Percentiles rank a stretch among this genome's conserved stretches.
phyloP scores from a whole-genome alignment of 768 basidiomycete genomes.

The Pleurotus tuoliensis region DNA sequence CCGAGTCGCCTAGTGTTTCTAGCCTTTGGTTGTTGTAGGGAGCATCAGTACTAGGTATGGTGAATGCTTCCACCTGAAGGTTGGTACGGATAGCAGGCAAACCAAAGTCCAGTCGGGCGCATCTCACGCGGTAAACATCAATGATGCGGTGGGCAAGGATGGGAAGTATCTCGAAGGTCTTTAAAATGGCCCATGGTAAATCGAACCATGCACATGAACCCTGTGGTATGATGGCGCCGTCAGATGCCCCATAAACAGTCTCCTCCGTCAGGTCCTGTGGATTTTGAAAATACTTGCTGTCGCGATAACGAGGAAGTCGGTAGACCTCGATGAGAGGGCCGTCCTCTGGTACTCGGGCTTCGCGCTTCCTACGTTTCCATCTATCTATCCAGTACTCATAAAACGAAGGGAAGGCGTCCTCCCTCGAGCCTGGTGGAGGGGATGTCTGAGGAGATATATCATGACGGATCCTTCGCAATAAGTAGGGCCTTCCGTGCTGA shows the following conservation, averaged over 20 bases:
- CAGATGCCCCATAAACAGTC: slow-evolving; percentile 15
- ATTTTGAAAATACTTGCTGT: slow-evolving; percentile 33
- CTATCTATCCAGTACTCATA: slow-evolving; percentile 53
- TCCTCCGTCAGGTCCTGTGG: not conserved
- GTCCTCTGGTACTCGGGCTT: slow-evolving; percentile 42
- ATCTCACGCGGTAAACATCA: slow-evolving; percentile 55
- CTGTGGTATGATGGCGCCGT: slow-evolving; percentile 32
- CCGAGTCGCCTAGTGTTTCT: slow-evolving; percentile 85
- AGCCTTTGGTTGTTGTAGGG: slow-evolving; percentile 80
- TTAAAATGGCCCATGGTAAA: slow-evolving; percentile 46
- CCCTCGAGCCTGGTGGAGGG: slow-evolving; percentile 49
- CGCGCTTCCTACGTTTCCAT: slow-evolving; percentile 47
- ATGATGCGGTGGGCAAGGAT: slow-evolving; percentile 64
- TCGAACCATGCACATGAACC: slow-evolving; percentile 51
- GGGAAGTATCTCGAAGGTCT: slow-evolving; percentile 58
- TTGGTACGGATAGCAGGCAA: slow-evolving; percentile 58
- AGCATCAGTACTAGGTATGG: slow-evolving; percentile 59
- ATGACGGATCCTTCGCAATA: slow-evolving; percentile 54
- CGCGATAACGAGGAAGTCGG: slow-evolving; percentile 36
- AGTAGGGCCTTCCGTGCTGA: slow-evolving; percentile 49
- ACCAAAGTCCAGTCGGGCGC: slow-evolving; percentile 48
- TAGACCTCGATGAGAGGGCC: slow-evolving; percentile 63
- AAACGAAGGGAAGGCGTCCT: slow-evolving; percentile 47
- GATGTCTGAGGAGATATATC: slow-evolving; percentile 65
- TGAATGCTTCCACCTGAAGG: slow-evolving; percentile 69